Evolutionary conservation across 176 grass and related monocot species (phyloP).

Genomic region (sorghum (Sorghum bicolor)): DNA sequence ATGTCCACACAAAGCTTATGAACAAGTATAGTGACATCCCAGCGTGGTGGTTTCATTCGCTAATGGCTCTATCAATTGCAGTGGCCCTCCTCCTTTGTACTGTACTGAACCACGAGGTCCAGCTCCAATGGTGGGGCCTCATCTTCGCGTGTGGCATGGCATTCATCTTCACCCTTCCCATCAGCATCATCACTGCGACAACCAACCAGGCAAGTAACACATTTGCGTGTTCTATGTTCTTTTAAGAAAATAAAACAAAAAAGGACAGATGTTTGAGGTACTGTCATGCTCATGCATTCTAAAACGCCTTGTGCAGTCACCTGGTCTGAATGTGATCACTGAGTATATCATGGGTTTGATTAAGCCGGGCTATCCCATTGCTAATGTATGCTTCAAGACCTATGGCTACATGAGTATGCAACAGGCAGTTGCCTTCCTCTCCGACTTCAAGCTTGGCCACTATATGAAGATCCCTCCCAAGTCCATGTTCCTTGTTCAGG

Average conservation of each 20-base stretch:
- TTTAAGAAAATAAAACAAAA: not conserved
- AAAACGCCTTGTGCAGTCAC: constrained; percentile 44
- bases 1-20: constrained; percentile 81
- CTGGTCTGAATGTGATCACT: constrained; percentile 88
- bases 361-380: constrained; percentile 73
- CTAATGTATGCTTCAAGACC: constrained; percentile 86
- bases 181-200: constrained; percentile 83
- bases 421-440: constrained; percentile 73
- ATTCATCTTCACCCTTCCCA: constrained; percentile 73
- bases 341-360: constrained; percentile 83
- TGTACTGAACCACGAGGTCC: constrained; percentile 61
- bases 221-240: not conserved
- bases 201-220: constrained; percentile 70
- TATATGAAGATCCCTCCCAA: constrained; percentile 98
- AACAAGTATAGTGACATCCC: constrained; percentile 73
- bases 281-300: not conserved
- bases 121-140: constrained; percentile 79
- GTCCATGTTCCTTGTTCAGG: constrained; percentile 96
- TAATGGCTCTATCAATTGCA: constrained; percentile 33
- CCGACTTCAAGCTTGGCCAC: constrained; percentile 94
- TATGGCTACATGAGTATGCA: constrained; percentile 97
- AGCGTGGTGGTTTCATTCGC: constrained; percentile 73
- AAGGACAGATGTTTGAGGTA: not conserved
- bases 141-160: constrained; percentile 74
- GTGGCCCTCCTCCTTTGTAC: constrained; percentile 71